Evolutionary conservation across 2,329 filamentous ascomycete genomes (phyloP), one percentile per base, ranked within the genome.

Genomic region (Keithomyces neogunnii): DNA sequence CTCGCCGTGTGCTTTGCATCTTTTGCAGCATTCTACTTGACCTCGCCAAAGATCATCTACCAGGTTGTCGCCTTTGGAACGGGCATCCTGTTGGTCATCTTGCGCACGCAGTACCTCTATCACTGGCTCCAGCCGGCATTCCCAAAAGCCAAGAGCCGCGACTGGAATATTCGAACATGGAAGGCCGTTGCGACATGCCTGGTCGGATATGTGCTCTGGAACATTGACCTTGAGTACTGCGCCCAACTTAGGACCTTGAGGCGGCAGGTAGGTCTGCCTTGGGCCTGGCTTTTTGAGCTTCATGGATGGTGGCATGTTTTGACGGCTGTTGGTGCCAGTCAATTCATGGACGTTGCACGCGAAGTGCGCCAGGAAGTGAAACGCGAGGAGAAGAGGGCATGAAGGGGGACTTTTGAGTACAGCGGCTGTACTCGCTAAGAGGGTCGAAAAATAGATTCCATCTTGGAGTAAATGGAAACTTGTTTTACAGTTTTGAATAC

Each of bases 251-350:
- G 77, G 2, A 53, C 56, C 0, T 55, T 74, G 9, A 73, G 78
- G 47, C 63, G 65, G 6, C 56, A 49, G 0, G 56, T 82, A 2
- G 80, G 80, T 0, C 60, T 81, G 43, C 80, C 80, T 0, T 78
- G 70, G 72, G 75, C 73, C 2, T 80, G 77, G 62, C 35, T 78
- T 0, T 60, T 84, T 4, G 81, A 84, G 63, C 59, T 83, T 11
- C 81, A 84, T 58, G 81, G 79, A 1, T 84, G 80, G 81, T 84
- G 81, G 81, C 81, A 84, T 57, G 64, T 84, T 13, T 64, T 82
- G 30, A 84, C 80, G 0, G 81, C 77, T 0, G 66, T 79, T 26
- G 74, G 77, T 1, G 78, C 79, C 4, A 71, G 70, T 29, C 60
- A 61, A 45, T 70, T 69, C 43, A 73, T 73, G 62, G 53, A 58